Evolutionary conservation across 768 basidiomycete genomes (phyloP).

Genomic region (Tulasnella sp.): DNA sequence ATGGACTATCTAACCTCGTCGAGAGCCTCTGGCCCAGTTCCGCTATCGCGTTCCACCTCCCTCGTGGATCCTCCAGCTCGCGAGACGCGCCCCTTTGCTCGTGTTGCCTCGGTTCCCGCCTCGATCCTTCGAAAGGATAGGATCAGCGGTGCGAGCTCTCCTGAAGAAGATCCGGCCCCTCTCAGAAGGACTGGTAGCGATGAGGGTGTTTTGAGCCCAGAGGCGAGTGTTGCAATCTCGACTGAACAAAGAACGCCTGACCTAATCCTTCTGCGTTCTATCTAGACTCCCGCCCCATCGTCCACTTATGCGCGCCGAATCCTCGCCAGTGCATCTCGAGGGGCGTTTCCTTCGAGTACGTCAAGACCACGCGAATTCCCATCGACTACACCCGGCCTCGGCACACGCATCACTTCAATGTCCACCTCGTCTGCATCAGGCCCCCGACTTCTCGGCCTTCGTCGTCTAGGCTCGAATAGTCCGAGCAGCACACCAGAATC

Average conservation of each 20-base stretch:
- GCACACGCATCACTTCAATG: neutral
- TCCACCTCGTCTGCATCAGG: neutral
- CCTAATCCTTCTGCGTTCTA: neutral
- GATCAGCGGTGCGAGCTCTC: neutral
- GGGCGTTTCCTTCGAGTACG: conserved; percentile 7
- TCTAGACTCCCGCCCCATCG: neutral
- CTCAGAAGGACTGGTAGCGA: neutral
- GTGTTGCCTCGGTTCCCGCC: conserved; percentile 14
- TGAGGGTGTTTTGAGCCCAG: neutral
- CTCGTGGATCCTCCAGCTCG: neutral
- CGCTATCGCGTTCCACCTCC: neutral
- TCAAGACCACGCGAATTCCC: conserved; percentile 14
- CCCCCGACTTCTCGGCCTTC: neutral
- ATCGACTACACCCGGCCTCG: conserved; percentile 7
- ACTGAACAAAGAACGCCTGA: neutral
- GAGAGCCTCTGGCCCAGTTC: neutral
- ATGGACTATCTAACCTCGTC: neutral
- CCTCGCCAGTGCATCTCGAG: neutral
- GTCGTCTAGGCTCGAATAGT: neutral
- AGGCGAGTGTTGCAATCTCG: neutral
- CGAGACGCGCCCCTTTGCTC: neutral
- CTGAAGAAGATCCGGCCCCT: neutral
- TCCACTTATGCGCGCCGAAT: neutral
- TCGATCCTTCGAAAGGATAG: conserved; percentile 7
- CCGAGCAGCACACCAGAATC: conserved; percentile 15